Evolutionary conservation across 192 early-diverging fungal species (phyloP).

Genomic region (Coemansia sp.): DNA sequence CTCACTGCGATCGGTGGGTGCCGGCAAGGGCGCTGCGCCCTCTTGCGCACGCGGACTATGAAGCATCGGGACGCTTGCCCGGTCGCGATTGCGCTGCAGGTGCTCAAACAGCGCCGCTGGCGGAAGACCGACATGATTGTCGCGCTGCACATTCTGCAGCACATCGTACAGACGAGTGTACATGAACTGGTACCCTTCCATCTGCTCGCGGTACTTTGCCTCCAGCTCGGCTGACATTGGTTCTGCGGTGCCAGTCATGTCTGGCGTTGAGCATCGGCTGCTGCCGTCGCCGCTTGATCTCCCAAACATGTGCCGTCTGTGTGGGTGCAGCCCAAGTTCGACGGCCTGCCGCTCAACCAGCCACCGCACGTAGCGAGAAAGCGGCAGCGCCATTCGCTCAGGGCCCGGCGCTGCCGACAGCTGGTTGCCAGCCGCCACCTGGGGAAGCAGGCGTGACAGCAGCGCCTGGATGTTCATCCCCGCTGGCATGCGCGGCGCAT

Average conservation of each 20-base stretch:
- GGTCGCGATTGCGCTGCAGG: constrained; percentile 19
- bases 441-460: constrained; percentile 46
- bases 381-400: constrained; percentile 41
- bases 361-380: constrained; percentile 46
- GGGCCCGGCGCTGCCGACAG: constrained; percentile 25
- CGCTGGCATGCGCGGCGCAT: constrained; percentile 31
- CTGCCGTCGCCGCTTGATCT: constrained; percentile 2
- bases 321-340: constrained; percentile 21
- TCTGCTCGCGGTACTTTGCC: constrained; percentile 32
- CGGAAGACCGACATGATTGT: constrained; percentile 51
- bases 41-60: constrained; percentile 1
- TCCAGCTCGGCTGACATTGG: background rate
- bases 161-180: constrained; percentile 72
- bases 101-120: constrained; percentile 37
- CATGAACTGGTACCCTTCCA: constrained; percentile 55
- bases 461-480: constrained; percentile 43
- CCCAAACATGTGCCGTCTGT: background rate
- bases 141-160: constrained; percentile 61
- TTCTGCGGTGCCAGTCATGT: background rate
- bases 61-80: constrained; percentile 1
- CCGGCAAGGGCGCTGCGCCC: background rate
- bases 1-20: background rate
- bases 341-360: constrained; percentile 16
- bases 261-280: constrained; percentile 25
- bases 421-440: constrained; percentile 19